Percentiles rank a stretch among this genome's conserved stretches.
Evolutionary conservation across 148 eudicot genomes (phyloP).

Genomic region (Camellia sinensis): DNA sequence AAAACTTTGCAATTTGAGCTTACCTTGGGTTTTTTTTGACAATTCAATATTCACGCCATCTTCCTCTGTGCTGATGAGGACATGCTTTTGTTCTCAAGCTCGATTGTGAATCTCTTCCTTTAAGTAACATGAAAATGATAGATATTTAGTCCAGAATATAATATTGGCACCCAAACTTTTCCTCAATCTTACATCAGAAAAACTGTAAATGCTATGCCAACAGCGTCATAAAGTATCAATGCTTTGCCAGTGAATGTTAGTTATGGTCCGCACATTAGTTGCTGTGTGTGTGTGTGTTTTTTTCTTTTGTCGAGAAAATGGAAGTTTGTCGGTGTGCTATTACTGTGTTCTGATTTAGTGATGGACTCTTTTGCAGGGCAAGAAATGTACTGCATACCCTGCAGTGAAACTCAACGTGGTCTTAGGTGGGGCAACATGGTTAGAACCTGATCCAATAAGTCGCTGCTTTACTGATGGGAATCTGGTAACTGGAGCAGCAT

Average conservation of each 20-base stretch:
- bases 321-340: neutral
- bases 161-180: neutral
- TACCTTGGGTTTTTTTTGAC: neutral
- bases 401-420: slow-evolving; percentile 91
- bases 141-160: neutral
- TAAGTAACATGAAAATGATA: neutral
- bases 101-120: neutral
- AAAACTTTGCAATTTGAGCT: neutral
- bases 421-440: slow-evolving; percentile 75
- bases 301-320: neutral
- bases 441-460: slow-evolving; percentile 87
- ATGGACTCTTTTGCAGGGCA: slow-evolving; percentile 51
- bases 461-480: slow-evolving; percentile 94
- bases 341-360: neutral
- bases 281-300: neutral
- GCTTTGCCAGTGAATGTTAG: neutral
- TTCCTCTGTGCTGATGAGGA: neutral
- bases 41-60: neutral
- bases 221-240: too few species aligned
- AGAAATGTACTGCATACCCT: slow-evolving; percentile 92
- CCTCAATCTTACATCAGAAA: neutral
- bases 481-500: slow-evolving; percentile 96
- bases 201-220: too few species aligned
- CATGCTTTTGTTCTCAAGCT: neutral
- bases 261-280: neutral